Base-by-base conservation (phyloP, 768 basidiomycete genomes). In the Boletus reticuloceps region DNA sequence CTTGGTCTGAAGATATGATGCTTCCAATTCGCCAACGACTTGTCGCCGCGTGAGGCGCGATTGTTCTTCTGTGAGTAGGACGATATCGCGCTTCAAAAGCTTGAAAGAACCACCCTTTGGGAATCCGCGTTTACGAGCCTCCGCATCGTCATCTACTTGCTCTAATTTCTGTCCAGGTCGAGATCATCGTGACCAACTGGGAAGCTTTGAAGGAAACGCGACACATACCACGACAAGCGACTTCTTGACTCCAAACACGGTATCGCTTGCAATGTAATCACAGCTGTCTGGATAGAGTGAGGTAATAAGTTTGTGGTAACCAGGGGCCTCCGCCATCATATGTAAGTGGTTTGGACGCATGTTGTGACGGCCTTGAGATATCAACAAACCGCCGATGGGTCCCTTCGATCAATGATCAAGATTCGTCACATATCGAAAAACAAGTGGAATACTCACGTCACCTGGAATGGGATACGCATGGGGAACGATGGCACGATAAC, bases 341-440 rank as follows among this genome's bases (percentile, higher is more conserved):
- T 94, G 92, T 47, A 94, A 64, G 68, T 94, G 92, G 43, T 82
- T 89, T 12, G 92, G 92, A 14, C 92, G 79, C 74, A 84, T 84
- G 54, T 85, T 82, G 63, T 94, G 92, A 46, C 92, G 77, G 13
- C 78, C 78, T 9, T 91, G 74, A 0, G 65, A 64, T 1, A 71
- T 50, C 20, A 93, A 67, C 59, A 94, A 61, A 16, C 75, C 72
- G 0, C 87, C 89, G 4, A 91, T 89, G 0, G 92, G 83, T 1
- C 90, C 91, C 79, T 83, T 58, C 10, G 14, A 53, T 36, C 32
- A 13, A 54, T 22, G 13, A 44, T 70, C 51, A 66, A 38, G 40
- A 53, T 29, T 17, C 16, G 38, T 1, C 16, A 47, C 13, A 52
- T 55, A 19, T 55, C 53, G 53, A 50, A 53, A 45, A 39, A n/a